Evolutionary conservation across 805 yeast genomes (phyloP), one percentile per base, ranked within the genome.

Genomic region (Schwanniomyces polymorphus): DNA sequence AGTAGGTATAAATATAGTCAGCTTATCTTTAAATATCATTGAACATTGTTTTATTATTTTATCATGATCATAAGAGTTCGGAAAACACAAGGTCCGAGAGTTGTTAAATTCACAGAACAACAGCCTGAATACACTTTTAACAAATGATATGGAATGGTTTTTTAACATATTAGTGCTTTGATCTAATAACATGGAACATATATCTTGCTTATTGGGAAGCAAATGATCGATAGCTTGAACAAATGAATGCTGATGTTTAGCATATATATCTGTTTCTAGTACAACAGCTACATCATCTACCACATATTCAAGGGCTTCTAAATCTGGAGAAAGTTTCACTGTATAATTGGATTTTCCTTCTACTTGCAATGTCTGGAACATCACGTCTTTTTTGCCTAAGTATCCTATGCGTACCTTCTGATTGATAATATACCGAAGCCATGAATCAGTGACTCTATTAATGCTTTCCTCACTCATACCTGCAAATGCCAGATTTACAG

Each of bases 401-500:
- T 60, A 57, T 1, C 68, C 70, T 3, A 70, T 65, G 26, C 69
- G 54, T 44, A 74, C 60, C 34, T 51, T 55, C 49, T 65, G 74
- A 52, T 58, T 55, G 12, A 68, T 56, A 26, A 74, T 58, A 47
- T 74, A 74, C 7, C 73, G 58, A 29, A 61, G 28, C 26, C 59
- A 41, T 39, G 48, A 52, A 29, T 57, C 45, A 7, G 51, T 46
- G 25, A 48, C 52, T 17, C 7, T 18, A 3, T 26, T 26, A 2
- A 26, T 27, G 1, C 28, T 34, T n/a, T 34, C 37, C 3, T 43
- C 41, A 14, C 40, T 27, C 14, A n/a, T 10, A 17, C n/a, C 17
- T 7, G 46, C 72, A 62, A 86, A 88, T 0, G 96, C 96, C 53
- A 85, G 82, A 60, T 89, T 89, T 10, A 85, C 76, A 0, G 96